phyloP scores from a whole-genome alignment of 768 basidiomycete genomes.

The Hebeloma cylindrosporum region DNA sequence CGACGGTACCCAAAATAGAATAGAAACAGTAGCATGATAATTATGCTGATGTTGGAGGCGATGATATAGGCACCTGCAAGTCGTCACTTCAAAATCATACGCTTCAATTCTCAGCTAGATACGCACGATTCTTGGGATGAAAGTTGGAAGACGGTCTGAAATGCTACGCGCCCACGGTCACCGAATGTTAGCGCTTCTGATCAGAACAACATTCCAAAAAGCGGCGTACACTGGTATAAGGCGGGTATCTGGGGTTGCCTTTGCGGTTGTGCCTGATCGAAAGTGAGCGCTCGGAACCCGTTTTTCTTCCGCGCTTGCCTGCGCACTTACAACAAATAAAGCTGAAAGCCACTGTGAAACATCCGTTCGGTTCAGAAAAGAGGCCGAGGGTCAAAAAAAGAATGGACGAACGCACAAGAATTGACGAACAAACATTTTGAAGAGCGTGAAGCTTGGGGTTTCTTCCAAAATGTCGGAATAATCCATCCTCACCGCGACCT shows the following conservation, averaged over 20 bases:
- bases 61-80: conserved; percentile 35
- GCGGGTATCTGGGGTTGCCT: conserved; percentile 46
- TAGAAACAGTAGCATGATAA: conserved; percentile 38
- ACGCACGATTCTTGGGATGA: conserved; percentile 44
- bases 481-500: conserved; percentile 40
- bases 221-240: conserved; percentile 41
- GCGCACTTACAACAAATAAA: conserved; percentile 42
- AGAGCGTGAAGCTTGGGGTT: conserved; percentile 49
- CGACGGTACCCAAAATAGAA: conserved; percentile 26
- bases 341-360: conserved; percentile 39
- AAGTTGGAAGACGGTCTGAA: conserved; percentile 45
- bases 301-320: not conserved
- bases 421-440: conserved; percentile 48
- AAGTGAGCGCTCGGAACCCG: not conserved
- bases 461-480: conserved; percentile 50
- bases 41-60: conserved; percentile 42
- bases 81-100: not conserved
- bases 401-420: conserved; percentile 40
- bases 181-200: conserved; percentile 2
- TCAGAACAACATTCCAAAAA: not conserved
- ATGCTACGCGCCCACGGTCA: conserved; percentile 41
- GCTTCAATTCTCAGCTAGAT: not conserved
- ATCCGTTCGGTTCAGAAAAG: not conserved
- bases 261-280: conserved; percentile 41
- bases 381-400: not conserved